Conservation (phyloP, 2,329 filamentous ascomycete species). For the Bipolaris sorokiniana region DNA sequence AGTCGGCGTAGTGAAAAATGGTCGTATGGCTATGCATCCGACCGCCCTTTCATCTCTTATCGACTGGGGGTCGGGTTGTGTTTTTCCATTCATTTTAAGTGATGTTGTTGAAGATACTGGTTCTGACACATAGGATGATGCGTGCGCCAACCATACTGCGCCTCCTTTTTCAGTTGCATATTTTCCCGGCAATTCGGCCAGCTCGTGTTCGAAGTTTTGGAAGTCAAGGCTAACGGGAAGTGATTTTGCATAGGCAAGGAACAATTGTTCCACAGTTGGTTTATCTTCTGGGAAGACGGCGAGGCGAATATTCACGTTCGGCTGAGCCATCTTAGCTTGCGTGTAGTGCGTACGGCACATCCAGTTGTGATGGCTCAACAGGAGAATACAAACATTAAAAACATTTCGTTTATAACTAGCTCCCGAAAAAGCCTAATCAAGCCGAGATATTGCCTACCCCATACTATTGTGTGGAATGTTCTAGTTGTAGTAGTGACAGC, state of each 20-base stretch:
- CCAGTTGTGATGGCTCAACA: too few relatives aligned
- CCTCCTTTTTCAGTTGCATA: constrained; percentile 57
- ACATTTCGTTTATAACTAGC: not conserved
- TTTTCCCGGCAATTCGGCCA: constrained; percentile 61
- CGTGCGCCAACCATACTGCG: constrained; percentile 56
- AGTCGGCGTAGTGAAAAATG: constrained; percentile 34
- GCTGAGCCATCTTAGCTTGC: not conserved
- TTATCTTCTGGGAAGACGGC: constrained; percentile 54
- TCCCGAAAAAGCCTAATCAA: not conserved
- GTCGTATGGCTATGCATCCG: constrained; percentile 60
- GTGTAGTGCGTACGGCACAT: not conserved
- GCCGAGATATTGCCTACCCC: not conserved
- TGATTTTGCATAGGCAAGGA: constrained; percentile 50
- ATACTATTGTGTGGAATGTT: not conserved
- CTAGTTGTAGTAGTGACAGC: not conserved
- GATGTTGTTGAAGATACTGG: not conserved
- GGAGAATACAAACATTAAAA: not conserved
- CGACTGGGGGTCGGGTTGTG: not conserved
- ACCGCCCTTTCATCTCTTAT: constrained; percentile 37
- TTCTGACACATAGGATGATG: not conserved
- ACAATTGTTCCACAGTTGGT: constrained; percentile 43
- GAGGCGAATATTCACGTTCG: constrained; percentile 18
- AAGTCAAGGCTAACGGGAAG: constrained; percentile 63
- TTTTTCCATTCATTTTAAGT: not conserved
- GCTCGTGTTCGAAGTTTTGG: constrained; percentile 61